Base-by-base conservation (phyloP, 345 rosid genomes). In the Sonneratia alba region DNA sequence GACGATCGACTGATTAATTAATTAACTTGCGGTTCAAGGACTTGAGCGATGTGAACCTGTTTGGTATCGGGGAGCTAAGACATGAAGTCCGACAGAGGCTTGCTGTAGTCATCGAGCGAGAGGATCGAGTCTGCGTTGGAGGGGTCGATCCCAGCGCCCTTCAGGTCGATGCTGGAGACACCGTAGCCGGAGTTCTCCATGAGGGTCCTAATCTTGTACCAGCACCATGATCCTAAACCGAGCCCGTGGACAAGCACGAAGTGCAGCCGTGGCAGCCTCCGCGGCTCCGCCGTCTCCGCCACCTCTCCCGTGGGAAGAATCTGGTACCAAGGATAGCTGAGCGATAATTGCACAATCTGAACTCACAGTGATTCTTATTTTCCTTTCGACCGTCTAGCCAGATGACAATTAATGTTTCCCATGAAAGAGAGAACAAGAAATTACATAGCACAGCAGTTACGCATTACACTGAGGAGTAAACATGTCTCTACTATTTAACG, bases 171-270 rank as follows among this genome's bases (percentile, higher is more conserved):
- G 84, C 98, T 91, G 49, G 96, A 78, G 51, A 89, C 98, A 37
- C 67, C 66, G 79, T 77, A 85, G 64, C 98, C 93, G 55, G 93
- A 88, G 73, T 61, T 82, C 88, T 94, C 97, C 87, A 94, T 80
- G 36, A 89, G 84, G 67, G 87, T 77, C 67, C 85, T 80, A 75
- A 94, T 73, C 71, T 85, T 94, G 86, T 89, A 94, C 98, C 98
- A 94, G 79, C 98, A 91, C 98, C 98, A 94, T 14, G 88, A 81
- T 69, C 98, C 98, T 69, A 85, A 85, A 32, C 91, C 70, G 53
- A 88, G 40, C 49, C 98, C 97, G 45, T 94, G 98, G 37, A 91
- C 86, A 78, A 94, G 73, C 72, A 91, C 96, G 62, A 94, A 91
- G 86, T 89, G 97, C 45, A 47, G 56, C 66, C n/a, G 66, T 53